phyloP scores from a whole-genome alignment of 169 alveolate genomes.

The Ichthyophthirius multifiliis region DNA sequence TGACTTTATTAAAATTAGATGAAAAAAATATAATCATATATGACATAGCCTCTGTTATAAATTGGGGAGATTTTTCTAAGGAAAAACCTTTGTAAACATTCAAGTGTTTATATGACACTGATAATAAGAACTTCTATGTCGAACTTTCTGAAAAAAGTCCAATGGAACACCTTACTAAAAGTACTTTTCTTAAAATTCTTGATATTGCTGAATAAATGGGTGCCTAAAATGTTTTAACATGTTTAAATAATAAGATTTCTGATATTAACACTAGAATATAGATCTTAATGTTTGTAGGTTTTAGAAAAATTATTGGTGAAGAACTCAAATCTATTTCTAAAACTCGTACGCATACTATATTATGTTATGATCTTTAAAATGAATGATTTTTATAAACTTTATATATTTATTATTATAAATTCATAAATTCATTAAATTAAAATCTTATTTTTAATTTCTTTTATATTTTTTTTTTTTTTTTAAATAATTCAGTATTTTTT shows the following conservation, averaged over 20 bases:
- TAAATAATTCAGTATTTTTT: no score
- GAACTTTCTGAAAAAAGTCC: conserved; percentile 1
- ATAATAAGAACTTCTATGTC: background rate
- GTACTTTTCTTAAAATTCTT: background rate
- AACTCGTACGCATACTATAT: conserved; percentile 7
- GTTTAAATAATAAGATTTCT: background rate
- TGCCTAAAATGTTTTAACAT: background rate
- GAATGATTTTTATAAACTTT: no score
- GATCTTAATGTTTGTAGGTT: conserved; percentile 2
- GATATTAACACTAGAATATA: background rate
- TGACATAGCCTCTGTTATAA: conserved; percentile 5
- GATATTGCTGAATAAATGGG: conserved; percentile 1
- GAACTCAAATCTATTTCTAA: background rate
- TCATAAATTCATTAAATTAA: no score
- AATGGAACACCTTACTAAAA: background rate
- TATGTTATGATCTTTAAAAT: conserved; percentile 7
- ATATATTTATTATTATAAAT: no score
- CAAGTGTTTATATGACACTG: background rate
- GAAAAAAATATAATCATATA: background rate
- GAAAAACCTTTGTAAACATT: background rate
- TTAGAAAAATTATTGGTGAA: background rate
- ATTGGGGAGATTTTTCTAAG: background rate
- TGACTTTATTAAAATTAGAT: background rate
- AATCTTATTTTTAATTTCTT: no score
- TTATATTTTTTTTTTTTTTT: no score